Evolutionary conservation across 2,329 filamentous ascomycete species (phyloP).

Genomic region (Penicillium hesseltinei): DNA sequence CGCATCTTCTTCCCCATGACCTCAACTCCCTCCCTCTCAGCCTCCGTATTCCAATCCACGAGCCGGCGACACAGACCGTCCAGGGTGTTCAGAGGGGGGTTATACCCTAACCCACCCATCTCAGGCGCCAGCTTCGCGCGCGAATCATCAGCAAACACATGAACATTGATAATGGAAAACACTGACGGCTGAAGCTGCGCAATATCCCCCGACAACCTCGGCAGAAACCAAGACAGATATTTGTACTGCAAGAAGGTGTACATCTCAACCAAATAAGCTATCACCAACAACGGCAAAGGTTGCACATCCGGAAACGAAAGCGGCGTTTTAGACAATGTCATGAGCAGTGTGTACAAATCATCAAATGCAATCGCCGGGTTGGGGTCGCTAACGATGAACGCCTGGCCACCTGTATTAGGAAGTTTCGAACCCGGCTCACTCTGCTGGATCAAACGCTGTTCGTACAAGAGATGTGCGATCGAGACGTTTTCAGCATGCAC

Average conservation of each 20-base stretch:
- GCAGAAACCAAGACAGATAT: conserved; percentile 27
- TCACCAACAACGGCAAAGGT: conserved; percentile 28
- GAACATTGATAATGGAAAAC: conserved; percentile 31
- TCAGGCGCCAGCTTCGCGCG: conserved; percentile 27
- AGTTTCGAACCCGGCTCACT: conserved; percentile 13
- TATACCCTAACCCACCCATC: conserved; percentile 35
- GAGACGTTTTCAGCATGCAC: conserved; percentile 54
- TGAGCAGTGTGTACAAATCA: conserved; percentile 33
- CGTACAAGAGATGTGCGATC: conserved; percentile 54
- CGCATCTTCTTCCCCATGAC: conserved; percentile 8
- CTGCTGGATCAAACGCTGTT: conserved; percentile 49
- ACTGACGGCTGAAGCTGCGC: conserved; percentile 33
- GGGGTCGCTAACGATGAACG: conserved; percentile 53
- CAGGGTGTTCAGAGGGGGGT: conserved; percentile 31
- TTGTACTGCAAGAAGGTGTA: conserved; percentile 31
- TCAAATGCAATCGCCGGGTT: conserved; percentile 43
- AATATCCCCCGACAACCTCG: conserved; percentile 27
- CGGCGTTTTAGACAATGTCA: conserved; percentile 32
- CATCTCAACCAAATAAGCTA: conserved; percentile 33
- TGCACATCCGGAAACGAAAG: conserved; percentile 27
- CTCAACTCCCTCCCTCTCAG: conserved; percentile 11
- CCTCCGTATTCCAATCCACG: conserved; percentile 34
- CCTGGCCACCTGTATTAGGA: conserved; percentile 44
- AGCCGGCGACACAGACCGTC: conserved; percentile 36
- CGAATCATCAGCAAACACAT: conserved; percentile 31